Conservation (phyloP, 768 basidiomycete species). For the Thelephora ganbajun region DNA sequence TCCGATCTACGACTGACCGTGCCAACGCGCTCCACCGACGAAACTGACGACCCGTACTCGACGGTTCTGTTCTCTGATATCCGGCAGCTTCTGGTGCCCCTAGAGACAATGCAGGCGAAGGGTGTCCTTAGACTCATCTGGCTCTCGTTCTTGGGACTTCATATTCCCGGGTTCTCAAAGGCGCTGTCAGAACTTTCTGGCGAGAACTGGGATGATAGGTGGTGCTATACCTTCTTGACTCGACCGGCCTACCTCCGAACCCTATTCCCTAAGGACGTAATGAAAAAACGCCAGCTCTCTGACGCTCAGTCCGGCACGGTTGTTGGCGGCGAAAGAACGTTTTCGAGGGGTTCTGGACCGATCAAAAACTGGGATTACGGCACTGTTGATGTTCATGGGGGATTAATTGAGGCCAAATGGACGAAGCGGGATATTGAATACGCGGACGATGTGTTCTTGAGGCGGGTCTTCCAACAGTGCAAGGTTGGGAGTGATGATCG, state of each 20-base stretch:
- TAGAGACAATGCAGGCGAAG: constrained; percentile 32
- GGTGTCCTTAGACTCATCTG: constrained; percentile 50
- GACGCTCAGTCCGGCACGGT: constrained; percentile 55
- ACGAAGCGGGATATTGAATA: constrained; percentile 31
- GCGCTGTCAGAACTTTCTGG: constrained; percentile 19
- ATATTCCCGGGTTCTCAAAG: constrained; percentile 49
- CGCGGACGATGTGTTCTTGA: constrained; percentile 35
- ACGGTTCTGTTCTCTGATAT: constrained; percentile 66
- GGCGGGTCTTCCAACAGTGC: constrained; percentile 46
- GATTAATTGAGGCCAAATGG: constrained; percentile 27
- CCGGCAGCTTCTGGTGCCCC: constrained; percentile 32
- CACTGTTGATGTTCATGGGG: constrained; percentile 43
- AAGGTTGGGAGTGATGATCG: constrained; percentile 31
- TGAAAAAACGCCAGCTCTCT: constrained; percentile 24
- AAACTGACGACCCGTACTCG: constrained; percentile 54
- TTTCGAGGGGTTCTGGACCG: constrained; percentile 48
- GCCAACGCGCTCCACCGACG: constrained; percentile 42
- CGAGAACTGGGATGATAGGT: constrained; percentile 53
- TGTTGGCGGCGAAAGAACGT: constrained; percentile 52
- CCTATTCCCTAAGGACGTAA: constrained; percentile 34
- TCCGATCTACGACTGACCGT: constrained; percentile 29
- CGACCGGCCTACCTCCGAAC: constrained; percentile 29
- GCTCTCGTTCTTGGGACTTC: constrained; percentile 58
- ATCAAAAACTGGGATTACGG: constrained; percentile 51
- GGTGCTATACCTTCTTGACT: constrained; percentile 37